Evolutionary conservation across 108 stramenopile genomes (phyloP), one percentile per base, ranked within the genome.

Genomic region (Skeletonema costatum): DNA sequence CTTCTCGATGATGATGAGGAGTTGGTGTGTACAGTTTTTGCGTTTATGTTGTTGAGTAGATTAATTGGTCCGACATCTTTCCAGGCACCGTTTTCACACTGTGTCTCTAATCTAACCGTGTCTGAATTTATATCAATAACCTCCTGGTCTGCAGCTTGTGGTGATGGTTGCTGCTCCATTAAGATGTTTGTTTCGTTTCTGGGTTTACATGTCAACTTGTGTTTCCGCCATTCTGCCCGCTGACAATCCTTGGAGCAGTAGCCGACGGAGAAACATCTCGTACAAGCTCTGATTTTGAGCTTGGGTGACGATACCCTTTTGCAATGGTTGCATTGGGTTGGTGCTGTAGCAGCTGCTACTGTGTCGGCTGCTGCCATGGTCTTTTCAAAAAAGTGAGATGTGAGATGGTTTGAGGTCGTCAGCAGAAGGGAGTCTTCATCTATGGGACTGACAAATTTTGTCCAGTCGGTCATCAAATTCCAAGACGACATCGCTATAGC

Each of bases 21-120:
- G 31, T 42, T 74, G n/a, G 3, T 46, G 44, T 53, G 14, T n/a
- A 19, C 17, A 41, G 32, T 19, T 46, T 30, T n/a, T 32, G 73
- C 31, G 65, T 74, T 50, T 19, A 64, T 50, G 13, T 17, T 50
- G 21, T 19, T 19, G 50, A 68, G 12, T 32, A 80, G 30, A 51
- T 74, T 61, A 32, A 80, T 74, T 13, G 73, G 78, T 1, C 78
- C 78, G 6, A 61, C 78, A 69, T 80, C 73, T 32, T 61, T 6
- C 78, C 78, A 80, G 7, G 60, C 36, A 30, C 48, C 66, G 3
- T 60, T 38, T n/a, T 68, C 66, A 33, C 35, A 17, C 12, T 44
- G 44, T 62, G 62, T 69, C 39, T 76, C 63, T 13, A 76, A 42
- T 63, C 76, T 42, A 2, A 76, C 68, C 2, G 44, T 21, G 3